phyloP scores from a whole-genome alignment of 768 basidiomycete species.

The Hygrocybe punicea region DNA sequence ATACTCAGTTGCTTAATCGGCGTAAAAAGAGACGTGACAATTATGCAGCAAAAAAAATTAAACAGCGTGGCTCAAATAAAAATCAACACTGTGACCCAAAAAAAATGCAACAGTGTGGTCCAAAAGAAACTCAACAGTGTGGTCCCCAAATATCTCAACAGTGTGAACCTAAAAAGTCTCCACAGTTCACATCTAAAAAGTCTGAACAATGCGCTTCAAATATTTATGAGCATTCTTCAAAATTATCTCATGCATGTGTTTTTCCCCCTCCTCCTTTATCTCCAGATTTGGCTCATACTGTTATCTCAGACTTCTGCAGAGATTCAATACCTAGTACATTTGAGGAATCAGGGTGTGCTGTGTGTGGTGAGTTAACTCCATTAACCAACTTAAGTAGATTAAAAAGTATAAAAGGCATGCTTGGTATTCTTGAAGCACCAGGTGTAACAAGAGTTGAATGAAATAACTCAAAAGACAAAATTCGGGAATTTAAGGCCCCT shows the following conservation, averaged over 20 bases:
- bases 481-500: conserved; percentile 14
- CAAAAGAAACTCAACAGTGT: too few relatives aligned
- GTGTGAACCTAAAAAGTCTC: too few relatives aligned
- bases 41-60: not conserved
- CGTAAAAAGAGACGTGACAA: not conserved
- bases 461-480: conserved; percentile 2
- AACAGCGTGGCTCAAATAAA: too few relatives aligned
- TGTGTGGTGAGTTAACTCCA: conserved; percentile 25
- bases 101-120: too few relatives aligned
- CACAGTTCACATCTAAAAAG: not conserved
- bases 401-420: conserved; percentile 1
- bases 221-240: conserved; percentile 11
- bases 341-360: conserved; percentile 31
- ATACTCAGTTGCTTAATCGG: conserved; percentile 15
- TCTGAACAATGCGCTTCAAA: too few relatives aligned
- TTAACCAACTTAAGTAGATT: conserved; percentile 5
- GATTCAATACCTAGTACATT: conserved; percentile 6
- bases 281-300: not conserved
- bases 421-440: conserved; percentile 4
- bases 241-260: conserved; percentile 9
- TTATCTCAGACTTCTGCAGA: conserved; percentile 2
- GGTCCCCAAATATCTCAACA: too few relatives aligned
- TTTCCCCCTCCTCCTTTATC: not conserved
- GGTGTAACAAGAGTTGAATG: conserved; percentile 6
- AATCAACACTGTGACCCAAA: too few relatives aligned